Evolutionary conservation across 1,284 basidiomycete species (phyloP), one percentile per base, ranked within the genome.

Genomic region (Ustilago xerochloae): DNA sequence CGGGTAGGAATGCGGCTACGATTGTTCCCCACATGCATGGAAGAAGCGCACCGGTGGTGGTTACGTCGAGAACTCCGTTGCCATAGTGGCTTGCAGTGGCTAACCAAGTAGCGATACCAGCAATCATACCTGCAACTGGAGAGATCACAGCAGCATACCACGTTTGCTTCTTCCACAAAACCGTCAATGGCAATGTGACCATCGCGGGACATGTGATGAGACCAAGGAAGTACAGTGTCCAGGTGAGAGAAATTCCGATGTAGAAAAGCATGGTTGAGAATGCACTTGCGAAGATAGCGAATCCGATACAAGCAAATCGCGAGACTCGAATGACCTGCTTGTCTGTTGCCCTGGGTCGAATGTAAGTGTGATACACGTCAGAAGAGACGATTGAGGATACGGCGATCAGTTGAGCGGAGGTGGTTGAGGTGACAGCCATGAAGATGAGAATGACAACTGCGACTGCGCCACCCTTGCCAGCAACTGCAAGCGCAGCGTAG

Each of bases 11-110:
- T 2, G 77, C 70, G 2, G 76, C 68, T n/a, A 67, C 66, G 35
- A 82, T 67, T 24, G 80, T 80, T 12, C 79, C 79, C 63, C 68
- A 82, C 67, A 82, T 65, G 35, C 81, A 82, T 6, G 77, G 78
- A 10, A 71, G n/a, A 3, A 69, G 53, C n/a, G 48, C 53, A 0
- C 67, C 54, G 0, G 71, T 73, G 5, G 70, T 73, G 10, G 56
- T 66, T 4, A 77, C 63, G 30, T 70, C 29, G 29, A 73, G 46
- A 26, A 63, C 63, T 9, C 75, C 77, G 58, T 65, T 64, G 8
- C 80, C 80, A 15, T 79, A 71, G 2, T 54, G 39, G 2, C 57
- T 36, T 0, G 82, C 81, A 1, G 81, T 74, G 2, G 65, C 58
- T 10, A 84, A 59, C 82, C 82, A 84, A 8, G 78, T 72, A 1